phyloP scores from a whole-genome alignment of 1,139 yeast genomes.

The Hyphopichia burtonii region DNA sequence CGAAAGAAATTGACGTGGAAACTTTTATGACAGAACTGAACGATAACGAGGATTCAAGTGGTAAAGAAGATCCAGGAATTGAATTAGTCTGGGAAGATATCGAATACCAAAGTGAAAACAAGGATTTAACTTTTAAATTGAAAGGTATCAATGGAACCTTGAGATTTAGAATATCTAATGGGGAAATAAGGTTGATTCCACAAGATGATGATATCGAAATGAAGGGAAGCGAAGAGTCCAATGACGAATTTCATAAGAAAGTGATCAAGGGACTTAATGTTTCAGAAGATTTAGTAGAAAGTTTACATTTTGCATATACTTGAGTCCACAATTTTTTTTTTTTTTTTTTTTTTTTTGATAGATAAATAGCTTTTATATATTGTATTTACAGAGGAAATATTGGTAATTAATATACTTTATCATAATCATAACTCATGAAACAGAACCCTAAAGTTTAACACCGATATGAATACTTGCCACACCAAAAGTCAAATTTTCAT shows the following conservation, averaged over 20 bases:
- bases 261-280: constrained; percentile 27
- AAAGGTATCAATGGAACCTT: constrained; percentile 18
- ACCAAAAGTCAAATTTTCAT: constrained; percentile 94
- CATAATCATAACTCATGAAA: constrained; percentile 1
- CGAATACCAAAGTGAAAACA: constrained; percentile 17
- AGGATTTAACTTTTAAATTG: constrained; percentile 23
- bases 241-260: constrained; percentile 5
- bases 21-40: constrained; percentile 17
- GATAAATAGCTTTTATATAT: background rate
- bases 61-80: constrained; percentile 7
- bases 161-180: constrained; percentile 30
- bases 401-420: background rate
- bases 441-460: constrained; percentile 57
- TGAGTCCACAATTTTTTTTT: no score
- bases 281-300: constrained; percentile 31
- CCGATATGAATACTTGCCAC: constrained; percentile 97
- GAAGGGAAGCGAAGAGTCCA: background rate
- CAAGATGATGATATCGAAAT: background rate
- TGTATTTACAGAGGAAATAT: background rate
- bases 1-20: constrained; percentile 19
- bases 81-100: constrained; percentile 24
- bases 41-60: constrained; percentile 9
- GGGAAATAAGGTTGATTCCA: constrained; percentile 12
- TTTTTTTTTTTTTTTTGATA: background rate
- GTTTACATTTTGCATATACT: constrained; percentile 6